Evolutionary conservation across 768 basidiomycete genomes (phyloP).

Genomic region (Cyathus striatus): DNA sequence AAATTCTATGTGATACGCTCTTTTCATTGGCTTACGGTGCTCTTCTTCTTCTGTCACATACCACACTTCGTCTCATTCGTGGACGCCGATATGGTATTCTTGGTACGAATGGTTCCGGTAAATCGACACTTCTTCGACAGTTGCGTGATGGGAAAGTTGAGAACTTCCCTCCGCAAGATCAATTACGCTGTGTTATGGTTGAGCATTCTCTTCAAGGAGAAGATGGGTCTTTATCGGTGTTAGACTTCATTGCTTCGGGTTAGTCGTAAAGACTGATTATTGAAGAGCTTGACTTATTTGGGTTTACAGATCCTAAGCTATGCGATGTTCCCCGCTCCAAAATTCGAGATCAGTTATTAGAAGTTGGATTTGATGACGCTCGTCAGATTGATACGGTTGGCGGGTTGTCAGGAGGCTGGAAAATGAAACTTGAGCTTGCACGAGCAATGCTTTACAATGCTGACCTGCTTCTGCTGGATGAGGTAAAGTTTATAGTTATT

Average conservation of each 20-base stretch:
- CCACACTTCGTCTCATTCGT: constrained; percentile 81
- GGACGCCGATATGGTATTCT: constrained; percentile 94
- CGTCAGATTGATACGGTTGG: constrained; percentile 84
- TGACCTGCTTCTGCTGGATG: constrained; percentile 79
- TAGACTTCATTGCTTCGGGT: constrained; percentile 90
- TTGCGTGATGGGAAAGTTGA: constrained; percentile 93
- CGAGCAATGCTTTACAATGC: constrained; percentile 97
- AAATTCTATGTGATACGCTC: constrained; percentile 85
- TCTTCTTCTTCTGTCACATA: constrained; percentile 90
- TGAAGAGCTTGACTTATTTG: not conserved
- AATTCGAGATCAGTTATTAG: constrained; percentile 74
- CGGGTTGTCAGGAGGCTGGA: constrained; percentile 95
- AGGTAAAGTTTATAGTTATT: constrained; percentile 48
- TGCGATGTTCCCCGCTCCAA: constrained; percentile 55
- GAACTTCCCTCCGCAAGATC: constrained; percentile 87
- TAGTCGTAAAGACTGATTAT: constrained; percentile 12
- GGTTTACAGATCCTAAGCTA: constrained; percentile 59
- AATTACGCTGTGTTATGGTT: constrained; percentile 91
- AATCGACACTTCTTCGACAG: constrained; percentile 94
- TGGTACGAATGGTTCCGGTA: constrained; percentile 94
- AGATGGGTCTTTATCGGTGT: constrained; percentile 73
- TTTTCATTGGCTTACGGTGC: constrained; percentile 97
- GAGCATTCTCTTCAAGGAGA: constrained; percentile 96
- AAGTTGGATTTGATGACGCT: constrained; percentile 88
- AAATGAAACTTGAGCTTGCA: constrained; percentile 97